Base-by-base conservation (phyloP, 1,284 basidiomycete species). In the Vanrija humicola region DNA sequence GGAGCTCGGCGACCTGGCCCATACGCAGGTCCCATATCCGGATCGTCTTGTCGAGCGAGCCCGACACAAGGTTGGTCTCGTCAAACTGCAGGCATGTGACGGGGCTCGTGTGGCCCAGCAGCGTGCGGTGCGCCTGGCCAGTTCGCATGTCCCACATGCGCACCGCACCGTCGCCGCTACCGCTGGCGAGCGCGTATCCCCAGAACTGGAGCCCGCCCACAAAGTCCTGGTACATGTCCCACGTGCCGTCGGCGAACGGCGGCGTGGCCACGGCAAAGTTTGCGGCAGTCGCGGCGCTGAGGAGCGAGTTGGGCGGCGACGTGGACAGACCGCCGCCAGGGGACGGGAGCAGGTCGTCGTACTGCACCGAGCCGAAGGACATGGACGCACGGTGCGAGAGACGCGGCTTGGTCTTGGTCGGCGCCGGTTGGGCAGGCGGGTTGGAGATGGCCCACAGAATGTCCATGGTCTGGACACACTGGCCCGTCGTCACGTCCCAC, bases 91-190 rank as follows among this genome's bases (percentile, higher is more conserved):
- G 80, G 68, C 87, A 92, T 2, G 92, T 98, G 47, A 98, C 86
- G 5, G 96, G 93, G 0, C 82, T 90, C 1, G 91, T 97, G 74
- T 99, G 96, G 6, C 95, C 96, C 23, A 90, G 78, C 48, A 99
- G 79, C 9, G 94, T 97, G 43, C 96, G 82, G 76, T 98, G 94
- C 14, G 93, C 88, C 75, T 98, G 95, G 5, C 96, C 96, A 42
- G 95, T 99, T 42, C 96, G 87, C 94, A 98, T 96, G 72, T 99
- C 96, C 96, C 96, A 98, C 91, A 99, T 96, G 58, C 96, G 81
- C 28, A 98, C 92, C 0, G 89, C 94, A 39, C 95, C 94, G 76
- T 99, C 96, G 1, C 91, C 94, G 66, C 90, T 94, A 1, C 94
- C 96, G 65, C 91, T 96, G 3, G 96, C 92, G 26, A 99, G 82